Evolutionary conservation across 78 protist genomes (phyloP).

Genomic region (Dictyostelium brefeldianum): DNA sequence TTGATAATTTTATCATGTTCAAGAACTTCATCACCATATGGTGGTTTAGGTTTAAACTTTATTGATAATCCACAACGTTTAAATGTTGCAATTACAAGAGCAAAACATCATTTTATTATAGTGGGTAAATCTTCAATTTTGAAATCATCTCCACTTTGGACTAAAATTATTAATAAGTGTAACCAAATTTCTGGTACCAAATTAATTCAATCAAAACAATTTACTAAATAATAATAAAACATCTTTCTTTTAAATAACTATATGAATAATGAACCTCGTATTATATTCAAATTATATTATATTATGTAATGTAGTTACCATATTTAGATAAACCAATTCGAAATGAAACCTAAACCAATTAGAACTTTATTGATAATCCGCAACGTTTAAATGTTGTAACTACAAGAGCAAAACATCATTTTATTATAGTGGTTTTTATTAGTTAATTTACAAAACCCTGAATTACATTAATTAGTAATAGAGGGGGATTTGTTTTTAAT

Average conservation of each 20-base stretch:
- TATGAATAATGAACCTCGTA: too few relatives aligned
- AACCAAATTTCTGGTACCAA: neutral
- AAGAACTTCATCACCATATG: constrained; percentile 45
- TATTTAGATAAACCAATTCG: too few relatives aligned
- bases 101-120: constrained; percentile 85
- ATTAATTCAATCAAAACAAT: neutral
- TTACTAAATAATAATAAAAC: neutral
- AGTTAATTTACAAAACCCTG: too few relatives aligned
- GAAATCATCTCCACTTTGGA: neutral
- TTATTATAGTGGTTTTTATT: constrained; percentile 90
- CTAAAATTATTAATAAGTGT: neutral
- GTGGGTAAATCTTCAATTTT: constrained; percentile 77
- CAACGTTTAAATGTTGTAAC: constrained; percentile 93
- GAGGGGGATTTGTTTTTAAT: too few relatives aligned
- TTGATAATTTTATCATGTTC: constrained; percentile 69
- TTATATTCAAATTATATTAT: too few relatives aligned
- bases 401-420: constrained; percentile 90
- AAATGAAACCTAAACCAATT: too few relatives aligned
- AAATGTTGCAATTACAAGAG: constrained; percentile 95
- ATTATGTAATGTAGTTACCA: too few relatives aligned
- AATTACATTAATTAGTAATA: too few relatives aligned
- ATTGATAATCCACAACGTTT: constrained; percentile 85
- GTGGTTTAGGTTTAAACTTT: constrained; percentile 36
- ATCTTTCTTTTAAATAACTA: too few relatives aligned
- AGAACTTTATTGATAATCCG: constrained; percentile 83